These are phyloP conservation scores for Vigna nakashimae DNA, from an alignment of 306 rosid species.

Conservation along the genomic window DNA sequence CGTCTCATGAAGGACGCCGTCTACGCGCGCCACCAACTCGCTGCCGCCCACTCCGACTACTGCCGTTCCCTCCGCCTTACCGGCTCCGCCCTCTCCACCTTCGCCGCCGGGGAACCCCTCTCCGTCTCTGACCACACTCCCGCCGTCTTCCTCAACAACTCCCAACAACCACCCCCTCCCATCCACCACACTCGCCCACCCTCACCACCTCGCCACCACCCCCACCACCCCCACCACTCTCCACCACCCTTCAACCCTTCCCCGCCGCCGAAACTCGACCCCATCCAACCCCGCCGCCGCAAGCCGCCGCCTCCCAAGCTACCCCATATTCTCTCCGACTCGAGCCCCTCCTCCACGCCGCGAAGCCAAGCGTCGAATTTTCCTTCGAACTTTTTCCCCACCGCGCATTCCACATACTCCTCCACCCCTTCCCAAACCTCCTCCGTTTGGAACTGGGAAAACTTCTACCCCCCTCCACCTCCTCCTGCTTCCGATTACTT, in stretches of 20 bases:
- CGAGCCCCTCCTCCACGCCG: slow-evolving; percentile 69
- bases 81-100: slow-evolving; percentile 78
- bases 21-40: slow-evolving; percentile 82
- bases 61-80: slow-evolving; percentile 89
- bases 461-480: slow-evolving; percentile 90
- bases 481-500: slow-evolving; percentile 91
- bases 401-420: slow-evolving; percentile 79
- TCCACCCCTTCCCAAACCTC: slow-evolving; percentile 94
- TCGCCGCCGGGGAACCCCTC: slow-evolving; percentile 78
- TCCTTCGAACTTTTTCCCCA: slow-evolving; percentile 55
- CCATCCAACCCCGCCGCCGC: slow-evolving; percentile 51
- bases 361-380: slow-evolving; percentile 66
- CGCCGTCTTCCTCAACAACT: slow-evolving; percentile 70
- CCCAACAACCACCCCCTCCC: slow-evolving; percentile 43
- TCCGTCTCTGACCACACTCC: slow-evolving; percentile 82
- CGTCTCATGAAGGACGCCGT: slow-evolving; percentile 91
- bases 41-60: slow-evolving; percentile 97
- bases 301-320: slow-evolving; percentile 69
- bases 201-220: slow-evolving; percentile 50
- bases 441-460: slow-evolving; percentile 98
- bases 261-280: slow-evolving; percentile 24
- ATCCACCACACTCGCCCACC: neutral
- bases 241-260: slow-evolving; percentile 65
- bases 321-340: slow-evolving; percentile 92
- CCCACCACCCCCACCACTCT: slow-evolving; percentile 54